Evolutionary conservation across 73 alveolate genomes (phyloP).

Genomic region (Tetrahymena thermophila): DNA sequence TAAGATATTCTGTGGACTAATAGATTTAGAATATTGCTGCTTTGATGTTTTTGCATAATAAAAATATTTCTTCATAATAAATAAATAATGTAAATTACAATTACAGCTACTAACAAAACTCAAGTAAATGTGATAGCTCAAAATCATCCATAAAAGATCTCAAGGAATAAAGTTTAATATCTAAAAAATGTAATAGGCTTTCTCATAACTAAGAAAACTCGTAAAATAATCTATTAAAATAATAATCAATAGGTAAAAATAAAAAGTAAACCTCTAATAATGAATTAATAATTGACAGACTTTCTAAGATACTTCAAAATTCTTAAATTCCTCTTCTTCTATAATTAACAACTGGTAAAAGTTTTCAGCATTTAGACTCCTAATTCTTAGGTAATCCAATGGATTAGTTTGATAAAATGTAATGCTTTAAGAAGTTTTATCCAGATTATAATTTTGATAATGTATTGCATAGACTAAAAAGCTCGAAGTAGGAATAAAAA

Average conservation of each 20-base stretch:
- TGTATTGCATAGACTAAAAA: not conserved
- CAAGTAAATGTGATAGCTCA: not conserved
- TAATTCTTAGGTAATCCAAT: not conserved
- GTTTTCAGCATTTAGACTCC: not conserved
- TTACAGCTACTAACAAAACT: no score
- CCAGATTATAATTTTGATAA: not conserved
- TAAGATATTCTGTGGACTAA: not conserved
- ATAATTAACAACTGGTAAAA: not conserved
- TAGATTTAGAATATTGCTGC: not conserved
- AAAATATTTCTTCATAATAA: not conserved
- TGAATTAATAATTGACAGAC: not conserved
- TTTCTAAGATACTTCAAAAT: not conserved
- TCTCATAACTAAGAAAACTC: not conserved
- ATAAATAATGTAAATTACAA: no score
- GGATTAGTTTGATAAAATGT: not conserved
- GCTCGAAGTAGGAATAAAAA: not conserved
- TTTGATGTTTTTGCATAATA: not conserved
- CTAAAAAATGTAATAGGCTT: no score
- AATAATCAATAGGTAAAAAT: not conserved
- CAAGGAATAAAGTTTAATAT: no score
- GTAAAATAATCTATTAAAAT: no score
- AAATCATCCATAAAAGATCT: no score
- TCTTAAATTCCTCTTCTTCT: not conserved
- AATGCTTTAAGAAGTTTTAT: not conserved
- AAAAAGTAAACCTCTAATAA: no score